These are phyloP conservation scores for Huntiella savannae DNA, from an alignment of 2,329 filamentous ascomycete species.

Conservation along the genomic window DNA sequence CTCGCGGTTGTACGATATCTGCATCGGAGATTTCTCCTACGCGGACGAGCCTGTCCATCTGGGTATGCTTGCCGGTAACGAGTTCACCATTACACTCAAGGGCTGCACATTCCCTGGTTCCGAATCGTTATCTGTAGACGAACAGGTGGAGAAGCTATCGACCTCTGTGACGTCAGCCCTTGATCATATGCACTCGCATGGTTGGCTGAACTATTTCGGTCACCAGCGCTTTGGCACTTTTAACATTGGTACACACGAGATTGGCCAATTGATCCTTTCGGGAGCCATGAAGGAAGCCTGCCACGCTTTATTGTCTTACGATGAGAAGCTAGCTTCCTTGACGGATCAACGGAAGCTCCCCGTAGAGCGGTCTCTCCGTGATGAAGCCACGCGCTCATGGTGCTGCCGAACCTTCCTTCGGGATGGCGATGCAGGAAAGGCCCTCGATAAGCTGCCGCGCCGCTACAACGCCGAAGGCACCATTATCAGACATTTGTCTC, in stretches of 20 bases:
- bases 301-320: slow-evolving; percentile 56
- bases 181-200: slow-evolving; percentile 46
- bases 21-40: slow-evolving; percentile 69
- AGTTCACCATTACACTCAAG: slow-evolving; percentile 81
- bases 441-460: slow-evolving; percentile 50
- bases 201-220: slow-evolving; percentile 96
- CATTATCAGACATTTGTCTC: slow-evolving; percentile 58
- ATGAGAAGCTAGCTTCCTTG: slow-evolving; percentile 35
- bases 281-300: slow-evolving; percentile 67
- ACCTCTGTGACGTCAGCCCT: slow-evolving; percentile 37
- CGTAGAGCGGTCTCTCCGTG: slow-evolving; percentile 38
- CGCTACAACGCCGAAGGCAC: slow-evolving; percentile 65
- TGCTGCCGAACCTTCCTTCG: slow-evolving; percentile 52
- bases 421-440: slow-evolving; percentile 35
- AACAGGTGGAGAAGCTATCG: slow-evolving; percentile 18
- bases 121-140: slow-evolving; percentile 13
- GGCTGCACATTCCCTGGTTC: slow-evolving; percentile 35
- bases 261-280: slow-evolving; percentile 69
- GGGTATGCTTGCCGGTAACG: slow-evolving; percentile 72
- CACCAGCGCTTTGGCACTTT: slow-evolving; percentile 94
- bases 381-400: slow-evolving; percentile 61
- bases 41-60: slow-evolving; percentile 52
- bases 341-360: slow-evolving; percentile 19
- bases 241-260: slow-evolving; percentile 61
- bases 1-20: slow-evolving; percentile 39